Evolutionary conservation across 1,284 basidiomycete species (phyloP).

Genomic region (Coniferiporia sulphurascens): DNA sequence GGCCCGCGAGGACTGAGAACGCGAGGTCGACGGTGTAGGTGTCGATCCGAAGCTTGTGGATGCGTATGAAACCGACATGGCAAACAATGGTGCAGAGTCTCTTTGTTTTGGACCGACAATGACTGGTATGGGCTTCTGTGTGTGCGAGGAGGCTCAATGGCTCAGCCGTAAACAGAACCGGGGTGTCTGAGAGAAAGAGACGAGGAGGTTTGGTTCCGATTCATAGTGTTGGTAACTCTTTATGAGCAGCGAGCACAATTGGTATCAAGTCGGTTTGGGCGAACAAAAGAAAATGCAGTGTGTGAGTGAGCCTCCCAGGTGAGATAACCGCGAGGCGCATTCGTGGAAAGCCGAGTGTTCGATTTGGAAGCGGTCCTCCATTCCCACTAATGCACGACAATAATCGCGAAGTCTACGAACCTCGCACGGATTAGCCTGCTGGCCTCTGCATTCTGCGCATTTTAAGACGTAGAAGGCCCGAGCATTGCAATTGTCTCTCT

Average conservation of each 20-base stretch:
- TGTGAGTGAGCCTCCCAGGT: background rate
- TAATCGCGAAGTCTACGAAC: background rate
- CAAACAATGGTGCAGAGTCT: background rate
- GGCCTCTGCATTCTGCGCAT: background rate
- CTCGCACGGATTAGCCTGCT: background rate
- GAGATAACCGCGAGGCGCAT: background rate
- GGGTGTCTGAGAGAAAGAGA: background rate
- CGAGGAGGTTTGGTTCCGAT: background rate
- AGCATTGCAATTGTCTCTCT: background rate
- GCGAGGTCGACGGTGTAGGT: background rate
- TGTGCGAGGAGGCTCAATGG: background rate
- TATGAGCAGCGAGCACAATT: slow-evolving; percentile 2
- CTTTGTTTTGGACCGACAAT: background rate
- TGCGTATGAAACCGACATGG: slow-evolving; percentile 15
- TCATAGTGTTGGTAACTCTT: background rate
- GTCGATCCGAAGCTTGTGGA: slow-evolving; percentile 13
- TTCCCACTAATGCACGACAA: background rate
- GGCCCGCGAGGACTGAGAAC: background rate
- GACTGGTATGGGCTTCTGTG: background rate
- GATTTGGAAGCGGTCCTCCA: background rate
- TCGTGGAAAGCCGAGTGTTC: background rate
- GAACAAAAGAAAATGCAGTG: slow-evolving; percentile 5
- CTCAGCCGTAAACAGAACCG: background rate
- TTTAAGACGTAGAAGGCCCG: background rate
- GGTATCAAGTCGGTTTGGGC: background rate